phyloP scores from a whole-genome alignment of 306 rosid species.

The Ceratonia siliqua region DNA sequence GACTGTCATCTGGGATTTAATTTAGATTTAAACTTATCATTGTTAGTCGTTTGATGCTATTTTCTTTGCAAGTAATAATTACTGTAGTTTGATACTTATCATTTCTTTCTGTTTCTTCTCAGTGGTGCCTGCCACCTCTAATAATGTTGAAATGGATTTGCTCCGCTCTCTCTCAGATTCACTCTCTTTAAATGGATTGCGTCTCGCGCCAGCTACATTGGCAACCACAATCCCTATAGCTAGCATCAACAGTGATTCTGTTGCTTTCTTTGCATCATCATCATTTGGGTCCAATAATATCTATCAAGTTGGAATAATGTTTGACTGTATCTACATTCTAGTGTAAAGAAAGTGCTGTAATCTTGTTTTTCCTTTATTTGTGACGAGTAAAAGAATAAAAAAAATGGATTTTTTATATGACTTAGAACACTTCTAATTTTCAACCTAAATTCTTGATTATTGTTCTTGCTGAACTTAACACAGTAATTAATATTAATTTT shows the following conservation, averaged over 20 bases:
- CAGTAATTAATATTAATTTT: not conserved
- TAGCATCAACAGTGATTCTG: slow-evolving; percentile 45
- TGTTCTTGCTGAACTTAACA: too few relatives aligned
- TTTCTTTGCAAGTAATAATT: slow-evolving; percentile 10
- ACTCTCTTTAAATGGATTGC: slow-evolving; percentile 64
- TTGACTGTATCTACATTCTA: slow-evolving; percentile 8
- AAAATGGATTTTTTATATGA: not conserved
- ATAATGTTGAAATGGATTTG: slow-evolving; percentile 70
- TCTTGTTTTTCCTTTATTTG: not conserved
- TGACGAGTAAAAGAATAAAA: too few relatives aligned
- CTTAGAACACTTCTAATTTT: slow-evolving; percentile 5
- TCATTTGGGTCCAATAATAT: slow-evolving; percentile 47
- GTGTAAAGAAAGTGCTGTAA: slow-evolving; percentile 4
- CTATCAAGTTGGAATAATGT: slow-evolving; percentile 58
- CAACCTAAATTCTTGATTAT: too few relatives aligned
- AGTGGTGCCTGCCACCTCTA: slow-evolving; percentile 61
- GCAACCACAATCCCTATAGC: slow-evolving; percentile 47
- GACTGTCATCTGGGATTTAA: slow-evolving; percentile 9
- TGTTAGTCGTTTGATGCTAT: not conserved
- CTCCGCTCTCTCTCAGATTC: slow-evolving; percentile 81
- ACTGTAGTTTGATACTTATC: slow-evolving; percentile 29
- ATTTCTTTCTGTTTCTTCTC: slow-evolving; percentile 35
- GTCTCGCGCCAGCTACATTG: slow-evolving; percentile 66
- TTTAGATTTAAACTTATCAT: not conserved
- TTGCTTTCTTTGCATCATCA: slow-evolving; percentile 50